Evolutionary conservation across 2,329 filamentous ascomycete species (phyloP).

Genomic region (Fusarium ramigenum): DNA sequence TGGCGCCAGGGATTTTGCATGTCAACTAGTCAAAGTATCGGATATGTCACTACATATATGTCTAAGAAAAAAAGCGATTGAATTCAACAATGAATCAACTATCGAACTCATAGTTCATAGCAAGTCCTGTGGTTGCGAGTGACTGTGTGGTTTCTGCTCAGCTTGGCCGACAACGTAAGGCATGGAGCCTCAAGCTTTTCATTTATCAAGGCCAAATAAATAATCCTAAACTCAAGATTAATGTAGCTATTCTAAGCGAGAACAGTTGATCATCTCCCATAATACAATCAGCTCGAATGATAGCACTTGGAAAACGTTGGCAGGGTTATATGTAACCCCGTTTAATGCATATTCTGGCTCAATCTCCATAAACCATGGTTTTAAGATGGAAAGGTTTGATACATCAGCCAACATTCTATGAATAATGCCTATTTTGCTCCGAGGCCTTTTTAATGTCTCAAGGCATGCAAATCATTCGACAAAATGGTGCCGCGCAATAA

Average conservation of each 20-base stretch:
- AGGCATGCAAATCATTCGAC: background rate
- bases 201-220: background rate
- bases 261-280: background rate
- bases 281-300: background rate
- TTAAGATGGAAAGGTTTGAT: background rate
- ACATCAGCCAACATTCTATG: background rate
- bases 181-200: background rate
- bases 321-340: background rate
- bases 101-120: background rate
- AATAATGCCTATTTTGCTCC: slow-evolving; percentile 27
- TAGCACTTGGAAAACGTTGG: background rate
- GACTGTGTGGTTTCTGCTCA: background rate
- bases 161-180: background rate
- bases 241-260: background rate
- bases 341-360: slow-evolving; percentile 26
- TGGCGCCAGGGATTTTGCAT: slow-evolving; percentile 14
- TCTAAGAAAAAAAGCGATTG: slow-evolving; percentile 5
- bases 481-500: background rate
- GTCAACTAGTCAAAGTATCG: background rate
- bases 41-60: background rate
- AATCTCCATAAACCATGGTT: background rate
- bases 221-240: background rate
- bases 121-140: background rate
- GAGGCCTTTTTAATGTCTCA: slow-evolving; percentile 2
- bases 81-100: background rate